Evolutionary conservation across 2,329 filamentous ascomycete species (phyloP).

Genomic region (Colletotrichum orbiculare): DNA sequence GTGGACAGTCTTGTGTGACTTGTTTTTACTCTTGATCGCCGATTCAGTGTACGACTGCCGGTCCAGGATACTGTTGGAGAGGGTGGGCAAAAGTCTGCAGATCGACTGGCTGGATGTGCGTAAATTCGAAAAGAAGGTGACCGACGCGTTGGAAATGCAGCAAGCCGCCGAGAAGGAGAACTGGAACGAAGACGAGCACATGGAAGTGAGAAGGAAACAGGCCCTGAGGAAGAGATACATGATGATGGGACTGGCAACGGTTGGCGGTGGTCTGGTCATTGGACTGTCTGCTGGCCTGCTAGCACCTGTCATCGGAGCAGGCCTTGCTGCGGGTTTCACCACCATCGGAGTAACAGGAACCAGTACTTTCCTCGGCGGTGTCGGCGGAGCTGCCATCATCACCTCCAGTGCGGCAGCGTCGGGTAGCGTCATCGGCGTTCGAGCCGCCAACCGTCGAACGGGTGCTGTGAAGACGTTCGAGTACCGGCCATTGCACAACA

Average conservation of each 20-base stretch:
- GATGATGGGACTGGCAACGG: slow-evolving; percentile 96
- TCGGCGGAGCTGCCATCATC: slow-evolving; percentile 93
- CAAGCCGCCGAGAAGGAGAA: slow-evolving; percentile 94
- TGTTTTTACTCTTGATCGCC: slow-evolving; percentile 96
- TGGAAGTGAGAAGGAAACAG: slow-evolving; percentile 84
- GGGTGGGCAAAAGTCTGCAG: slow-evolving; percentile 81
- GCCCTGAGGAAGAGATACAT: slow-evolving; percentile 86
- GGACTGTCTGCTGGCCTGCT: slow-evolving; percentile 92
- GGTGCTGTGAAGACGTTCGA: slow-evolving; percentile 97
- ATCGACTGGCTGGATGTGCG: slow-evolving; percentile 94
- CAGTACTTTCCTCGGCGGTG: slow-evolving; percentile 87
- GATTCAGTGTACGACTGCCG: slow-evolving; percentile 93
- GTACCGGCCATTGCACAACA: slow-evolving; percentile 96
- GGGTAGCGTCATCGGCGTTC: slow-evolving; percentile 86
- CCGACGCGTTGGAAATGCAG: slow-evolving; percentile 97
- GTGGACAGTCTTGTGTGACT: slow-evolving; percentile 96
- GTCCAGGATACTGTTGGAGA: slow-evolving; percentile 85
- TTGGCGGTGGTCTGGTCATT: slow-evolving; percentile 94
- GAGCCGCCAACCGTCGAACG: slow-evolving; percentile 86
- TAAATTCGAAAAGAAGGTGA: slow-evolving; percentile 96
- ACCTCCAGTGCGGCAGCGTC: slow-evolving; percentile 89
- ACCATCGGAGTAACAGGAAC: slow-evolving; percentile 95
- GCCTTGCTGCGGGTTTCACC: slow-evolving; percentile 92
- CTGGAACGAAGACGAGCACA: slow-evolving; percentile 96
- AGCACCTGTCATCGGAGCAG: slow-evolving; percentile 93